These are phyloP conservation scores for Jamesozyma spencerorum DNA, from an alignment of 805 yeast genomes.

Conservation along the genomic window DNA sequence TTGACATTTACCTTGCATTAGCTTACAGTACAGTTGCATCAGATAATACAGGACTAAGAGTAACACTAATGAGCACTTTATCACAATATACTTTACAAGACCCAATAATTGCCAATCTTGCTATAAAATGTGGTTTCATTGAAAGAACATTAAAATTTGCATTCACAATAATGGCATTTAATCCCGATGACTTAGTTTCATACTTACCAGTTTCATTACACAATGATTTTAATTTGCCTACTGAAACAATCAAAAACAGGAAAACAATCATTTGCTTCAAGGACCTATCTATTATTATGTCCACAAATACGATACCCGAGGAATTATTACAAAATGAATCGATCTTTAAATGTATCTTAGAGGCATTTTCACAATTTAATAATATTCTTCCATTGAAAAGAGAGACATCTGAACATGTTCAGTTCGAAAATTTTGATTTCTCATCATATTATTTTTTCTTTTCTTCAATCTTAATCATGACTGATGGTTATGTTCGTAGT, in stretches of 20 bases:
- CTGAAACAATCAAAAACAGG: slow-evolving; percentile 22
- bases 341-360: slow-evolving; percentile 14
- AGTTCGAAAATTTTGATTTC: slow-evolving; percentile 83
- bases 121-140: slow-evolving; percentile 21
- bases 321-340: slow-evolving; percentile 22
- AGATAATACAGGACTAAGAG: slow-evolving; percentile 16
- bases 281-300: slow-evolving; percentile 63
- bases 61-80: slow-evolving; percentile 20
- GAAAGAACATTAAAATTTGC: slow-evolving; percentile 24
- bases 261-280: slow-evolving; percentile 25
- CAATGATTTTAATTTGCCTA: slow-evolving; percentile 21
- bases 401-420: slow-evolving; percentile 74
- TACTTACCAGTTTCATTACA: slow-evolving; percentile 20
- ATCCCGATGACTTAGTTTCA: slow-evolving; percentile 17
- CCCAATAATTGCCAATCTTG: slow-evolving; percentile 23
- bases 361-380: slow-evolving; percentile 23
- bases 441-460: slow-evolving; percentile 27
- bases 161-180: slow-evolving; percentile 24
- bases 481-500: slow-evolving; percentile 26
- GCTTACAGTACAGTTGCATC: slow-evolving; percentile 23
- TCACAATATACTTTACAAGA: slow-evolving; percentile 28
- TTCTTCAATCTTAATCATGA: slow-evolving; percentile 24
- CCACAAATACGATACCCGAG: slow-evolving; percentile 52
- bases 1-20: slow-evolving; percentile 65
- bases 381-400: slow-evolving; percentile 57